phyloP scores from a whole-genome alignment of 78 protist genomes.

The Monocercomonoides exilis region DNA sequence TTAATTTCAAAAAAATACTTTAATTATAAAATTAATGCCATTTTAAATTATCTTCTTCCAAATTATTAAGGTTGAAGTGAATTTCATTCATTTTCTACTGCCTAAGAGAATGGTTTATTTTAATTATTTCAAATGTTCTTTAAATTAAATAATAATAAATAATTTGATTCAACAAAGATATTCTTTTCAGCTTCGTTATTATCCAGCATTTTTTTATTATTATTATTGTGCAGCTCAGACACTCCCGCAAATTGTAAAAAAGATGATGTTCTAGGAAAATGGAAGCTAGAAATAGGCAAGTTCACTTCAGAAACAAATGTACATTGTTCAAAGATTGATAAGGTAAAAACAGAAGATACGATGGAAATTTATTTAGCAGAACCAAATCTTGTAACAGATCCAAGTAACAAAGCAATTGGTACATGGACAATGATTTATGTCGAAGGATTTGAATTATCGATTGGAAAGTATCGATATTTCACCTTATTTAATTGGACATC shows the following conservation, averaged over 20 bases:
- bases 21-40: no score
- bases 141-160: no score
- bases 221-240: neutral
- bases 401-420: neutral
- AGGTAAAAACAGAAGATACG: neutral
- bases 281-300: neutral
- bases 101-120: no score
- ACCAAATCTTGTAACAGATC: neutral
- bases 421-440: neutral
- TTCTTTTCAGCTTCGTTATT: no score
- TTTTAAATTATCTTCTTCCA: no score
- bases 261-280: neutral
- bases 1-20: no score
- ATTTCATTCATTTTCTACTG: no score
- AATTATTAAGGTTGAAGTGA: no score
- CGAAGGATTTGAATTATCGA: neutral
- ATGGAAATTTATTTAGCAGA: neutral
- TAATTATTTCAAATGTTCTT: no score
- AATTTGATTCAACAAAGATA: no score
- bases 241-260: neutral
- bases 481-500: neutral
- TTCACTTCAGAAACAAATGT: neutral
- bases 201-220: neutral
- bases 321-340: neutral
- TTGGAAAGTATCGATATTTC: neutral